Conservation (phyloP, 192 early-diverging fungal species). For the Umbelopsis vinacea region DNA sequence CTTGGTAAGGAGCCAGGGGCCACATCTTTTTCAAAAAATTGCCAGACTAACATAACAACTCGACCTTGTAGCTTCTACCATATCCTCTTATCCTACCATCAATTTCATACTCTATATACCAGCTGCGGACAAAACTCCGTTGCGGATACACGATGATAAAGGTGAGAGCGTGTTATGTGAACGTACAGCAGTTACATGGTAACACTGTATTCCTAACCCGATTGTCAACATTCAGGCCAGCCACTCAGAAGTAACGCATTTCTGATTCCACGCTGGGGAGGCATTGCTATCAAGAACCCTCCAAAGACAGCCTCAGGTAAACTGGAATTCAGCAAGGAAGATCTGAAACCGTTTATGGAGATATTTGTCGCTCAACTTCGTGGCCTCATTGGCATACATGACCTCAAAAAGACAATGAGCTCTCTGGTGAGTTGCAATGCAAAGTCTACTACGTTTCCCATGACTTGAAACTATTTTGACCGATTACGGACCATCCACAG, state of each 20-base stretch:
- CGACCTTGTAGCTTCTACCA: slow-evolving; percentile 72
- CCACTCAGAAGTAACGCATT: slow-evolving; percentile 77
- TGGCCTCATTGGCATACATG: slow-evolving; percentile 79
- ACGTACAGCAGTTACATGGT: neutral
- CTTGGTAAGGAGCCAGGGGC: no score
- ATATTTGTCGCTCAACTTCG: slow-evolving; percentile 84
- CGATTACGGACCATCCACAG: neutral
- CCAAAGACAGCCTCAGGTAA: slow-evolving; percentile 31
- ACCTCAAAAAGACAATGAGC: slow-evolving; percentile 32
- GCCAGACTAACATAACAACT: neutral
- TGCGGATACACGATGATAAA: slow-evolving; percentile 66
- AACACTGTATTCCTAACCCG: neutral
- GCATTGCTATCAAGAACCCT: slow-evolving; percentile 77
- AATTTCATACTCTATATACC: slow-evolving; percentile 95
- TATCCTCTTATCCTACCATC: slow-evolving; percentile 78
- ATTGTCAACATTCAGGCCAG: slow-evolving; percentile 33
- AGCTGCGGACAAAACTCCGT: slow-evolving; percentile 61
- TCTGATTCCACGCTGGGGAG: slow-evolving; percentile 94
- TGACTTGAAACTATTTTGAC: neutral
- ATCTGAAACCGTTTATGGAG: slow-evolving; percentile 78
- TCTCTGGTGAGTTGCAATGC: neutral
- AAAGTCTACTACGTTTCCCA: no score
- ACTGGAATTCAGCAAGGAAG: slow-evolving; percentile 43
- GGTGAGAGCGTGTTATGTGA: slow-evolving; percentile 29
- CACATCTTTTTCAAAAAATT: neutral